Conservation (phyloP, 768 basidiomycete species). For the Lactarius akahatsu region DNA sequence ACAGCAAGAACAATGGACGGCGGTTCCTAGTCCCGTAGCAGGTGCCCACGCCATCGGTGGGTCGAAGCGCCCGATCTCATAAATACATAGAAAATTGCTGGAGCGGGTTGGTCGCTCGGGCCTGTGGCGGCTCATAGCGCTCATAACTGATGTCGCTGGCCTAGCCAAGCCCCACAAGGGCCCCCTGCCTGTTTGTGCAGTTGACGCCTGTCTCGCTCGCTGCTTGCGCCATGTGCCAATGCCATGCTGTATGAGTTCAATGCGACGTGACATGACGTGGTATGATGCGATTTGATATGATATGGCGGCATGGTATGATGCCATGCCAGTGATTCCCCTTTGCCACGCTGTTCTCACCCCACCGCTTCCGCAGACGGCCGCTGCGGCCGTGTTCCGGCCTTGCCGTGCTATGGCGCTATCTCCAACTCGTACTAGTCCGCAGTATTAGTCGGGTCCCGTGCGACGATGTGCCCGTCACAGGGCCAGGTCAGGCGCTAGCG, state of each 20-base stretch:
- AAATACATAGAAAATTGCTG: not conserved
- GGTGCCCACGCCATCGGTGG: not conserved
- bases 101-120: not conserved
- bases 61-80: not conserved
- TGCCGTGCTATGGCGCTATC: not conserved
- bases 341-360: not conserved
- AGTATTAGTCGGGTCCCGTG: not conserved
- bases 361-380: not conserved
- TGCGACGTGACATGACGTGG: not conserved
- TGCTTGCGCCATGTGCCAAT: not conserved
- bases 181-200: not conserved
- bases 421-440: not conserved
- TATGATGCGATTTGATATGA: not conserved
- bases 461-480: not conserved
- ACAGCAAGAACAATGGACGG: too few relatives aligned
- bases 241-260: not conserved
- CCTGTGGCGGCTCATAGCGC: not conserved
- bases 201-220: not conserved
- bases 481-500: not conserved
- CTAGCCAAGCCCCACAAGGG: not conserved
- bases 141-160: too few relatives aligned
- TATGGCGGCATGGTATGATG: not conserved
- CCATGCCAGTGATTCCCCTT: not conserved
- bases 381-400: not conserved
- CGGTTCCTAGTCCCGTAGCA: not conserved